phyloP scores from a whole-genome alignment of 169 alveolate genomes.

The Eimeria falciformis region DNA sequence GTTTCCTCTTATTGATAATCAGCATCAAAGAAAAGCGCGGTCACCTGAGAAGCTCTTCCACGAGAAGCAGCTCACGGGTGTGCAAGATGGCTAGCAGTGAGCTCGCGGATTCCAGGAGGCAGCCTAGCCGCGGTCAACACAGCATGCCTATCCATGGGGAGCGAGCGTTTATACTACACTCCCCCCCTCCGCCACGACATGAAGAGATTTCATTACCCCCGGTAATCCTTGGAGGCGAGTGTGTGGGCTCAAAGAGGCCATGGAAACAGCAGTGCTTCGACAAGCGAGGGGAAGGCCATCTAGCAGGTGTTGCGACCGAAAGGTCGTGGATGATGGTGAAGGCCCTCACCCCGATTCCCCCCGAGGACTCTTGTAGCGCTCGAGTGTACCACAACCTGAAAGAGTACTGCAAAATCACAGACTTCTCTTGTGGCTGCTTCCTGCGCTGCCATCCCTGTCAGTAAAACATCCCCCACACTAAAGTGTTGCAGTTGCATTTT shows the following conservation, averaged over 20 bases:
- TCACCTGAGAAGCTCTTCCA: no score
- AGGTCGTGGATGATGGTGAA: constrained; percentile 55
- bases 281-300: constrained; percentile 3
- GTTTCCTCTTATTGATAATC: no score
- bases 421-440: constrained; percentile 40
- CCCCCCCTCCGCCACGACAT: neutral
- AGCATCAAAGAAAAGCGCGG: no score
- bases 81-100: no score
- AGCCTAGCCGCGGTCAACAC: neutral
- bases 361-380: neutral
- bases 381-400: neutral
- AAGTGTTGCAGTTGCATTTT: no score
- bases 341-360: neutral
- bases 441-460: constrained; percentile 51
- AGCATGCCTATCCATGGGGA: neutral
- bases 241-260: neutral
- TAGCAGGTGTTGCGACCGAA: neutral
- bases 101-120: no score
- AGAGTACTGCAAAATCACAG: neutral
- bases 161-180: neutral
- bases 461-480: neutral
- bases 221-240: constrained; percentile 1
- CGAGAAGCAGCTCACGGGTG: no score
- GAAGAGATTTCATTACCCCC: neutral
- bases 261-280: constrained; percentile 62